A percentile compares a stretch with the other conserved stretches of the same genome.
Evolutionary conservation across 345 rosid genomes (phyloP).

Genomic region (Mercurialis annua): DNA sequence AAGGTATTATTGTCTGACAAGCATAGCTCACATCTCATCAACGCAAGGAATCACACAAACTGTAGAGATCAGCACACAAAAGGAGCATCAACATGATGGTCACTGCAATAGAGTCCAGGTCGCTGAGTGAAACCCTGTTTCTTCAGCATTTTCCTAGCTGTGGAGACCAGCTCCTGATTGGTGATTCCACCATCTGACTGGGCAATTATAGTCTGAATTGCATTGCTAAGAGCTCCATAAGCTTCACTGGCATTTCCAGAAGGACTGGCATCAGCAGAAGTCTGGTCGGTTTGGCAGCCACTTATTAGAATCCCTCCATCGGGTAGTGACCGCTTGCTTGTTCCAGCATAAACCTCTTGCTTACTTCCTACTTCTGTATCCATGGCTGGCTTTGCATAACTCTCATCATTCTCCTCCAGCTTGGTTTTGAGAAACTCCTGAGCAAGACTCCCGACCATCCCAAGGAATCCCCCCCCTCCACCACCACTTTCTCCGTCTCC

Average conservation of each 20-base stretch:
- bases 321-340: constrained; percentile 53
- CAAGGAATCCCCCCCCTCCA: constrained; percentile 75
- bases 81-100: constrained; percentile 50
- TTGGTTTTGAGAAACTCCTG: constrained; percentile 82
- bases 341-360: constrained; percentile 86
- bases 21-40: background rate
- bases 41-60: background rate
- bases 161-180: constrained; percentile 56
- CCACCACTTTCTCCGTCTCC: constrained; percentile 38
- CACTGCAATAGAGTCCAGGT: constrained; percentile 92
- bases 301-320: constrained; percentile 81
- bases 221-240: constrained; percentile 95
- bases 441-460: constrained; percentile 78
- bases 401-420: constrained; percentile 57
- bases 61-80: constrained; percentile 44
- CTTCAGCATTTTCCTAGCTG: constrained; percentile 62
- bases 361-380: constrained; percentile 61
- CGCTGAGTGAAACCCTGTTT: constrained; percentile 84
- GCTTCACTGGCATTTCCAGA: constrained; percentile 57
- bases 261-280: constrained; percentile 96
- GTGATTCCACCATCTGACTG: constrained; percentile 57
- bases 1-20: background rate
- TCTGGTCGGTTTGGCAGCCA: constrained; percentile 90
- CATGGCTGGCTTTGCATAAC: constrained; percentile 65
- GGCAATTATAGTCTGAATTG: constrained; percentile 68